Base-by-base conservation (phyloP, 495 filamentous ascomycete genomes). In the Poronia punctata region DNA sequence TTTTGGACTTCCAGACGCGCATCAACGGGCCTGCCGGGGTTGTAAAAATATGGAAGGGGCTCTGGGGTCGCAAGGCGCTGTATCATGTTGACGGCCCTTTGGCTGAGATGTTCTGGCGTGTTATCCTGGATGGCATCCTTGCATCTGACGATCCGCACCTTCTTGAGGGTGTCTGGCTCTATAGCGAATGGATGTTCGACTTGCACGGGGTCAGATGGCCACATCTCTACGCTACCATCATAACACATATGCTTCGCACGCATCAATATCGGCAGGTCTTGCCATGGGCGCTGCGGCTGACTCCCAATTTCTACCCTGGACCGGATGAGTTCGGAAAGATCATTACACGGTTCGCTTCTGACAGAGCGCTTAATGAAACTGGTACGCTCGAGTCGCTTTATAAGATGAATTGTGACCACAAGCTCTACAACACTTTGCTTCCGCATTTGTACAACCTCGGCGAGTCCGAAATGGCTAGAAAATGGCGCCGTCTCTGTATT, bases 391-490 rank as follows among this genome's bases (percentile, higher is more conserved):
- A 55, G 50, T 43, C 62, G 35, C 35, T 83, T 61, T 68, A 78
- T 60, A 43, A 53, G 33, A n/a, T 72, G 67, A 57, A 78, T 62
- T 50, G 56, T 22, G 49, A 73, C 52, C 73, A 71, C 36, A 57
- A 68, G 20, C 58, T 86, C 3, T 89, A 89, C 52, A 74, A 75
- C 19, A 60, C 57, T 4, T 50, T 82, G 16, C 70, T 93, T 8
- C 68, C 74, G 5, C 59, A 58, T n/a, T 59, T 87, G 1, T 70
- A 75, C 43, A 47, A 61, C 4, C 44, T 65, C 11, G 74, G 73
- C 3, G 52, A 66, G 23, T 68, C 66, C 14, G 50, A 65, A 3
- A 43, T 74, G 11, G 80, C 80, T 15, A 52, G 70, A 5, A 61
- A 60, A 10, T 87, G 84, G 81, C 82, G 87, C 22, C 26, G 36